Conservation (phyloP, 306 rosid species). For the Cucurbita pepo region DNA sequence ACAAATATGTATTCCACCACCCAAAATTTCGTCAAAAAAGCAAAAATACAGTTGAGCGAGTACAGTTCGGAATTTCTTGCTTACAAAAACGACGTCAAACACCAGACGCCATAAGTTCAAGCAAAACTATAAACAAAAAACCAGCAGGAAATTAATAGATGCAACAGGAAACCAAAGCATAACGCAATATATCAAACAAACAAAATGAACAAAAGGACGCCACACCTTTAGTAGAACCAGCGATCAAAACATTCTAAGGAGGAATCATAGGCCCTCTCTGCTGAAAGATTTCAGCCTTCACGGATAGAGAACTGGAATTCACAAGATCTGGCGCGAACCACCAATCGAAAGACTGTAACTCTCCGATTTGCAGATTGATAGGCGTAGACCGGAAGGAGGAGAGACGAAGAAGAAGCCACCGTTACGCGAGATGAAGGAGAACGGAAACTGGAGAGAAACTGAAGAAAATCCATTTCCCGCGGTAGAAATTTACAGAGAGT, state of each 20-base stretch:
- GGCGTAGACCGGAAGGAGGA: not conserved
- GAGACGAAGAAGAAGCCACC: not conserved
- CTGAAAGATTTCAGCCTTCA: constrained; percentile 12
- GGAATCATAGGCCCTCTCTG: constrained; percentile 38
- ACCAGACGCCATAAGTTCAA: not conserved
- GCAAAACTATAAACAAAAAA: not conserved
- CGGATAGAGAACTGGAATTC: constrained; percentile 1
- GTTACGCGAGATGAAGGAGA: not conserved
- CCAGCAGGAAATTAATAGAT: not conserved
- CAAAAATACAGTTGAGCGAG: not conserved
- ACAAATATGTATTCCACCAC: not conserved
- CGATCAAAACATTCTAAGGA: constrained; percentile 77
- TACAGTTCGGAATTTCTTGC: not conserved
- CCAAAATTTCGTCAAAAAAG: not conserved
- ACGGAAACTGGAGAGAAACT: not conserved
- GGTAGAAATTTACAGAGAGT: not conserved
- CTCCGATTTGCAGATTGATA: not conserved
- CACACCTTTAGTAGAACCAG: constrained; percentile 81
- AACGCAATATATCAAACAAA: not conserved
- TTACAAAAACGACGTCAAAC: not conserved
- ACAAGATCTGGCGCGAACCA: constrained; percentile 18
- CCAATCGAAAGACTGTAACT: constrained; percentile 5
- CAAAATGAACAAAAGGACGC: not conserved
- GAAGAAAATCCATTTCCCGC: constrained; percentile 12
- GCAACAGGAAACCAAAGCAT: not conserved